A percentile compares a stretch with the other conserved stretches of the same genome.
Evolutionary conservation across 176 grass and related monocot species (phyloP).

Genomic region (Bothriochloa decipiens): DNA sequence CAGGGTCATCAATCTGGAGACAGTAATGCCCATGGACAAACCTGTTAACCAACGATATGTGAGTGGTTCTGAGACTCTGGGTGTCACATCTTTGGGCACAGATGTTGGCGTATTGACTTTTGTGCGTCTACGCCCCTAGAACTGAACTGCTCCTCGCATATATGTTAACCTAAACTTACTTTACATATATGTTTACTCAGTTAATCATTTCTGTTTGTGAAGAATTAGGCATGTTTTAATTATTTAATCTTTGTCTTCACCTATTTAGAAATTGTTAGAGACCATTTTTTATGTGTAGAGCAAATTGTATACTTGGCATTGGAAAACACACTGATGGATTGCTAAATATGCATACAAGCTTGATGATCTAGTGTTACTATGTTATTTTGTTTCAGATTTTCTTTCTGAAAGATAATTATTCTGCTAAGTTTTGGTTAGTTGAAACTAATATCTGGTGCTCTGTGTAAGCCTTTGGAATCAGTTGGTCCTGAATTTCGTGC

Average conservation of each 20-base stretch:
- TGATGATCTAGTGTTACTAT: background rate
- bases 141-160: no score
- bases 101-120: background rate
- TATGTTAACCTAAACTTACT: no score
- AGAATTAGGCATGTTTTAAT: background rate
- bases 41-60: no score
- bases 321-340: background rate
- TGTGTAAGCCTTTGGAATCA: background rate
- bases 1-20: no score
- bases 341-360: background rate
- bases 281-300: background rate
- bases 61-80: background rate
- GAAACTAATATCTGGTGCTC: background rate
- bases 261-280: background rate
- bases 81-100: no score
- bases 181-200: background rate
- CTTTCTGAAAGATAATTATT: background rate
- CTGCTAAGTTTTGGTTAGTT: background rate
- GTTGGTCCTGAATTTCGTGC: background rate
- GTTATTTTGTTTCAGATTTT: background rate
- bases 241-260: background rate
- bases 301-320: background rate
- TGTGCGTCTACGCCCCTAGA: no score
- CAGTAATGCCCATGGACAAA: no score
- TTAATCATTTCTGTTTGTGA: background rate